These are phyloP conservation scores for Aristolochia californica DNA, from an alignment of 164 flowering plant genomes.

Conservation along the genomic window DNA sequence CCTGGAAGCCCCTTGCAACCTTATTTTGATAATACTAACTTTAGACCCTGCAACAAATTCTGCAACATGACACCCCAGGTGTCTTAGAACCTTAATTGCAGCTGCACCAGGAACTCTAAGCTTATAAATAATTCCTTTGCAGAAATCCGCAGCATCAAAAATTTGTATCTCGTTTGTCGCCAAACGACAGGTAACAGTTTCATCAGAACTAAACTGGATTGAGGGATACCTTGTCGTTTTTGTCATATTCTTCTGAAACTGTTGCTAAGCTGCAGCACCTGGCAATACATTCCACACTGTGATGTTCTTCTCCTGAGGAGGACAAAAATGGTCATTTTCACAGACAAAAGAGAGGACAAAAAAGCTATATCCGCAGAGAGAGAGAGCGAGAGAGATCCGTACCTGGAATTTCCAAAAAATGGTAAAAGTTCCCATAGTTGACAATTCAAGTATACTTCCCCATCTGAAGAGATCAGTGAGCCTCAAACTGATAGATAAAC, in stretches of 20 bases:
- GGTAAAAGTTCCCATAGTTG: too few species aligned
- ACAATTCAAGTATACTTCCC: too few species aligned
- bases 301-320: slow-evolving; percentile 84
- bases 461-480: too few species aligned
- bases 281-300: slow-evolving; percentile 50
- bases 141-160: slow-evolving; percentile 67
- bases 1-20: slow-evolving; percentile 67
- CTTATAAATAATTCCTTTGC: slow-evolving; percentile 58
- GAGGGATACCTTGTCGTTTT: slow-evolving; percentile 72
- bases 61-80: slow-evolving; percentile 79
- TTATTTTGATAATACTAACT: slow-evolving; percentile 26
- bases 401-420: too few species aligned
- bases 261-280: slow-evolving; percentile 53
- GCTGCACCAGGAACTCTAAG: slow-evolving; percentile 76
- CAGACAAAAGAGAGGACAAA: not conserved
- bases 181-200: slow-evolving; percentile 81
- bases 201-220: slow-evolving; percentile 70
- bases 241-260: slow-evolving; percentile 76
- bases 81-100: slow-evolving; percentile 65
- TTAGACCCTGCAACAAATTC: slow-evolving; percentile 87
- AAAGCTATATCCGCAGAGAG: not conserved
- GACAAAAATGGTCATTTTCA: not conserved
- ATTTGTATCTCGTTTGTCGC: slow-evolving; percentile 89
- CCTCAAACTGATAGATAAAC: too few species aligned
- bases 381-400: too few species aligned